phyloP scores from a whole-genome alignment of 768 basidiomycete species.

The Collybia sordida region DNA sequence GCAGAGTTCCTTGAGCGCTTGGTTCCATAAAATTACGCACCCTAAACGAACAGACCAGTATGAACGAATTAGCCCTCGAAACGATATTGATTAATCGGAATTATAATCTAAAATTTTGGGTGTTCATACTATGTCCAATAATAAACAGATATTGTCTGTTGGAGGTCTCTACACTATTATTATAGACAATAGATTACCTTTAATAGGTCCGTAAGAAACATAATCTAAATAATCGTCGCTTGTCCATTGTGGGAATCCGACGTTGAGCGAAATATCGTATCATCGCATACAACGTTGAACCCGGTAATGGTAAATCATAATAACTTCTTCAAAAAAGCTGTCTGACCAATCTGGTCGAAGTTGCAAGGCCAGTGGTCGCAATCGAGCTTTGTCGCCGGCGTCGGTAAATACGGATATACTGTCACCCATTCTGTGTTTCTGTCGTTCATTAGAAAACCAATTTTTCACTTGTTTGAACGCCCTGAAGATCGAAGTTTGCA shows the following conservation, averaged over 20 bases:
- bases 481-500: constrained; percentile 23
- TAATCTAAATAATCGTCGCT: neutral
- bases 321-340: constrained; percentile 58
- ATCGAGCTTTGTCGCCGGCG: constrained; percentile 44
- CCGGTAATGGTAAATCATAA: constrained; percentile 52
- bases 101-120: too few species aligned
- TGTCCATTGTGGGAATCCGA: too few species aligned
- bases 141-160: neutral
- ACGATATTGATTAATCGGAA: too few species aligned
- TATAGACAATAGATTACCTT: too few species aligned
- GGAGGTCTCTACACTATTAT: too few species aligned
- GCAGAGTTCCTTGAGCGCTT: constrained; percentile 14
- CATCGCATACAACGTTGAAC: constrained; percentile 4
- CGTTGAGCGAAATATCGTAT: too few species aligned
- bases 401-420: constrained; percentile 35
- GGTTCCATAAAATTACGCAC: constrained; percentile 24
- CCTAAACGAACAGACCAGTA: constrained; percentile 25
- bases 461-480: constrained; percentile 64
- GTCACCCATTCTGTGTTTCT: constrained; percentile 40
- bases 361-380: constrained; percentile 47
- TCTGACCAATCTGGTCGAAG: constrained; percentile 60
- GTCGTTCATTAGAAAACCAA: constrained; percentile 69
- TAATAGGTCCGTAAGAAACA: neutral
- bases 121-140: too few species aligned
- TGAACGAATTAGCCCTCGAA: constrained; percentile 24